These are phyloP conservation scores for Pugionium cornutum DNA, from an alignment of 345 rosid genomes.

Conservation along the genomic window DNA sequence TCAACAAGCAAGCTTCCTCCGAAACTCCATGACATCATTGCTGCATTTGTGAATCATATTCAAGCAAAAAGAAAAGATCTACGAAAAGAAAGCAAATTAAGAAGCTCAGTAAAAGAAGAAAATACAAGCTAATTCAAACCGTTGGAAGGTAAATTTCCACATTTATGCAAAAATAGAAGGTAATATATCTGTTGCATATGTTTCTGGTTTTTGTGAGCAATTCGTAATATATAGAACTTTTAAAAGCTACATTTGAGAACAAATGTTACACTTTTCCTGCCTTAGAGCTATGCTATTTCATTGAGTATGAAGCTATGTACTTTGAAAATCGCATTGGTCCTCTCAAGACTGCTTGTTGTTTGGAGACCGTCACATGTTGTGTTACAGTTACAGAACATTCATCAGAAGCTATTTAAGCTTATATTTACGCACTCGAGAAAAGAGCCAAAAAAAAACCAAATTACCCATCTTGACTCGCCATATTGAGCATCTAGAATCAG, in stretches of 20 bases:
- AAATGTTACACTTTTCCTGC: not conserved
- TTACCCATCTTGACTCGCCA: not conserved
- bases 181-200: not conserved
- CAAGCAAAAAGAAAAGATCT: conserved; percentile 67
- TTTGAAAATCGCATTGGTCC: too few species aligned
- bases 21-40: conserved; percentile 66
- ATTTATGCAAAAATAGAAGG: conserved; percentile 21
- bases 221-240: not conserved
- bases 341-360: not conserved
- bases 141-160: conserved; percentile 14
- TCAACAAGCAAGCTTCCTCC: conserved; percentile 65
- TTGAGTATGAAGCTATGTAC: not conserved
- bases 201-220: too few species aligned
- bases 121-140: conserved; percentile 28
- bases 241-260: not conserved
- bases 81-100: conserved; percentile 33
- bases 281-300: not conserved
- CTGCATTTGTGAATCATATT: conserved; percentile 69
- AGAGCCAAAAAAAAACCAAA: too few species aligned
- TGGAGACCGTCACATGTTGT: not conserved
- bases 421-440: too few species aligned
- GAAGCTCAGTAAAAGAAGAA: conserved; percentile 47
- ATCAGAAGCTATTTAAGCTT: not conserved
- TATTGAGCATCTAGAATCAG: not conserved
- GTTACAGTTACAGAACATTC: not conserved